Base-by-base conservation (phyloP, 257 asterid genomes). In the Solanum verrucosum region DNA sequence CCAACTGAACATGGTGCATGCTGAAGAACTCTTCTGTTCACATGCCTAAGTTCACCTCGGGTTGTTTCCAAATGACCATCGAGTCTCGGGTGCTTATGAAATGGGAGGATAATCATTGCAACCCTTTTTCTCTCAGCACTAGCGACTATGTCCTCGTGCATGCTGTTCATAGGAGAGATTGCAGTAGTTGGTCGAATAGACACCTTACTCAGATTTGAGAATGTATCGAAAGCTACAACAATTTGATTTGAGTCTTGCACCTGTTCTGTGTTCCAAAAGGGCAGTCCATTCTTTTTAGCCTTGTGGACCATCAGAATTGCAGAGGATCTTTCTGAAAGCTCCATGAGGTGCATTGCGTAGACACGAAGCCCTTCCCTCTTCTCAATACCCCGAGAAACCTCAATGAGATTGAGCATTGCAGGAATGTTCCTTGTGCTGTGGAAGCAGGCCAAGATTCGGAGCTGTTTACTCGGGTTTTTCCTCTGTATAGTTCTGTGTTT, bases 271-370 rank as follows among this genome's bases (percentile, higher is more conserved):
- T 88, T 91, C 93, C 91, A 90, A 52, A 89, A 89, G 29, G 95
- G 92, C 20, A 93, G 67, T 6, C 93, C 93, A 10, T 92, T 91
- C 86, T 78, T 92, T 25, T 93, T 82, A 11, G 93, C 94, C 49
- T 92, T 93, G 74, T 93, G 95, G 23, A 93, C 95, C 95, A 93
- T 93, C 84, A 90, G 74, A 31, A 93, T 93, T 9, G 95, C 94
- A 2, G 95, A 93, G 40, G 95, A 89, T 71, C 95, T 91, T 86
- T 93, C 95, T 4, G 94, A 91, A 13, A 92, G 93, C 90, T 93
- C 95, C 93, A 89, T 92, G 52, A 93, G 92, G 84, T 93, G 95
- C 95, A 93, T 81, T 23, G 95, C 93, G 1, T 91, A 92, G 4
- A 93, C 95, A 49, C 90, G 87, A 12, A 93, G 92, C 25, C 92